Base-by-base conservation (phyloP, 1,139 yeast genomes). In the Lodderomyces parapsilosis region DNA sequence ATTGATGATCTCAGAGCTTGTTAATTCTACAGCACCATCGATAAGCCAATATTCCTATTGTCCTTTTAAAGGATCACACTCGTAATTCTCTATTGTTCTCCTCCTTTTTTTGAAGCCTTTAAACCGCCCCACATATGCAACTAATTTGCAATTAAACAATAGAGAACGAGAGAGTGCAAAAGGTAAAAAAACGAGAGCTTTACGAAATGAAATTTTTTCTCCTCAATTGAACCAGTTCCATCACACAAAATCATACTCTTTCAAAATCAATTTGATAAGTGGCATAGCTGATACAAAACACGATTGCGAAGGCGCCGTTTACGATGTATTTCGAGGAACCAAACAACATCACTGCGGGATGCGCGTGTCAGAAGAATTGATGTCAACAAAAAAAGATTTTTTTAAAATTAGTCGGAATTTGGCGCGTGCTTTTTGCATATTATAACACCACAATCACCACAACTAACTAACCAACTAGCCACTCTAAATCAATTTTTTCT, bases 191-290 rank as follows among this genome's bases (percentile, higher is more conserved):
- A 25, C 9, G 28, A n/a, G n/a, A n/a, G n/a, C n/a, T n/a, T n/a
- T n/a, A n/a, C n/a, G n/a, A n/a, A n/a, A n/a, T n/a, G n/a, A n/a
- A n/a, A n/a, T n/a, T n/a, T n/a, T n/a, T n/a, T n/a, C n/a, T n/a
- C n/a, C n/a, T n/a, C n/a, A n/a, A n/a, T n/a, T n/a, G n/a, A n/a
- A n/a, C n/a, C n/a, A n/a, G n/a, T n/a, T n/a, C 30, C 30, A 28
- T 13, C 31, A n/a, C 31, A 28, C 31, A 28, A 28, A 28, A 28
- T 28, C 31, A 28, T 28, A 13, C 7, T n/a, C 31, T 28, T 28
- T 28, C 13, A 17, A 28, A 28, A 28, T 17, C 18, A n/a, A 28
- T 14, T 9, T 28, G 31, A 28, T 3, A n/a, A 9, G 31, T 9
- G 10, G 9, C 17, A 28, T 10, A 6, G 10, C 6, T 6, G n/a